phyloP scores from a whole-genome alignment of 805 yeast genomes.

The Zygotorulaspora chibaensis region DNA sequence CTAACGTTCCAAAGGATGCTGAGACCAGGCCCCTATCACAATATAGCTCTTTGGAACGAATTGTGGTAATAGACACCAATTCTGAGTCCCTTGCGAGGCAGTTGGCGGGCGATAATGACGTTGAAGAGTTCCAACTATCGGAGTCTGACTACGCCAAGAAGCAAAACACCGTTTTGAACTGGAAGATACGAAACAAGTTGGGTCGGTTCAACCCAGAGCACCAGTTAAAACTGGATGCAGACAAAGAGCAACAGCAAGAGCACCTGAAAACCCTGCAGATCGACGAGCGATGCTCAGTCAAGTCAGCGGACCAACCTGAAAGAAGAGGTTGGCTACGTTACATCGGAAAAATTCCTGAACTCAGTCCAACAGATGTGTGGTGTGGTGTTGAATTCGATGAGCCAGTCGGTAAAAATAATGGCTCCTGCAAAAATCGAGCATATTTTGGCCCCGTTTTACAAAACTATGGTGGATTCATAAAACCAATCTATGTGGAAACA shows the following conservation, averaged over 20 bases:
- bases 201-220: conserved; percentile 68
- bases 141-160: conserved; percentile 47
- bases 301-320: conserved; percentile 19
- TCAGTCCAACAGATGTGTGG: conserved; percentile 55
- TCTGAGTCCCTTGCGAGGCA: conserved; percentile 48
- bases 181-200: conserved; percentile 66
- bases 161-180: conserved; percentile 59
- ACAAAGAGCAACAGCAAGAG: conserved; percentile 26
- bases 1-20: neutral
- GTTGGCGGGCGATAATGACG: conserved; percentile 23
- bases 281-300: conserved; percentile 52
- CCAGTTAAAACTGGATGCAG: conserved; percentile 30
- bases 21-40: conserved; percentile 1
- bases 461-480: conserved; percentile 74
- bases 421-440: conserved; percentile 55
- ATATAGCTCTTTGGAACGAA: conserved; percentile 1
- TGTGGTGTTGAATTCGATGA: conserved; percentile 82
- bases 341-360: conserved; percentile 62
- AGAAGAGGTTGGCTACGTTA: conserved; percentile 69
- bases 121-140: conserved; percentile 17
- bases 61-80: conserved; percentile 54
- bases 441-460: conserved; percentile 53
- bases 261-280: conserved; percentile 37
- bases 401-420: conserved; percentile 84
- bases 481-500: conserved; percentile 61